A percentile compares a stretch with the other conserved stretches of the same genome.
These are phyloP conservation scores for Sphagnum fallax DNA, from an alignment of 228 moss, liverwort and hornwort genomes.

Conservation along the genomic window DNA sequence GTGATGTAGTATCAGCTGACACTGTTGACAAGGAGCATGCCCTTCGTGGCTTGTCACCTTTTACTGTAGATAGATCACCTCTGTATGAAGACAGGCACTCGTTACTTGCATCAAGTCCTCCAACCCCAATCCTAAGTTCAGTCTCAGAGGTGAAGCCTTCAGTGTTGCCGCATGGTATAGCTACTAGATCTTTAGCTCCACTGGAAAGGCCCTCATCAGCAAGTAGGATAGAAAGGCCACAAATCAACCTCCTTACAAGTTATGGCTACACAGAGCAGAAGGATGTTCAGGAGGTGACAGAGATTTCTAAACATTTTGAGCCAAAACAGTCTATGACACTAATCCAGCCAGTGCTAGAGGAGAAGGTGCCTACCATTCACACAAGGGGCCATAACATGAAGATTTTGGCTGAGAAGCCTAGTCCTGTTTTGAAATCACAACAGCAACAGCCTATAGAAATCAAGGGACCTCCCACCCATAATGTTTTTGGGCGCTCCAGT, in stretches of 20 bases:
- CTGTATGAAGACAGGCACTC: constrained; percentile 28
- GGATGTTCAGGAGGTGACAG: constrained; percentile 20
- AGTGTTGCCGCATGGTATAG: constrained; percentile 9
- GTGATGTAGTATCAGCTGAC: constrained; percentile 32
- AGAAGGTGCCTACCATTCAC: constrained; percentile 13
- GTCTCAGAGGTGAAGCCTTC: constrained; percentile 27
- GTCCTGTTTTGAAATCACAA: constrained; percentile 30
- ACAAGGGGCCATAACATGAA: constrained; percentile 13
- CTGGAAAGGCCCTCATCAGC: constrained; percentile 29
- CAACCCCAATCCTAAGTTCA: constrained; percentile 8
- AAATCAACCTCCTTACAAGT: constrained; percentile 17
- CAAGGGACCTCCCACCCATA: constrained; percentile 14
- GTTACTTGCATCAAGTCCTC: constrained; percentile 22
- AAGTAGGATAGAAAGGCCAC: constrained; percentile 20
- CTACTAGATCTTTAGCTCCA: background rate
- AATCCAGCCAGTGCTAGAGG: constrained; percentile 27
- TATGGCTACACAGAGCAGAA: constrained; percentile 19
- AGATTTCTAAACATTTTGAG: constrained; percentile 19
- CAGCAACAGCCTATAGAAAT: constrained; percentile 21
- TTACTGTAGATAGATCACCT: constrained; percentile 32
- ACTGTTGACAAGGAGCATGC: constrained; percentile 31
- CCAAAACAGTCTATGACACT: constrained; percentile 15
- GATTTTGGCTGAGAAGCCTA: constrained; percentile 22
- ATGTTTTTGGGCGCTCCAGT: constrained; percentile 15
- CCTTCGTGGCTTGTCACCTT: constrained; percentile 21